Evolutionary conservation across 2,329 filamentous ascomycete species (phyloP), one percentile per base, ranked within the genome.

Genomic region (Trichophyton equinum): DNA sequence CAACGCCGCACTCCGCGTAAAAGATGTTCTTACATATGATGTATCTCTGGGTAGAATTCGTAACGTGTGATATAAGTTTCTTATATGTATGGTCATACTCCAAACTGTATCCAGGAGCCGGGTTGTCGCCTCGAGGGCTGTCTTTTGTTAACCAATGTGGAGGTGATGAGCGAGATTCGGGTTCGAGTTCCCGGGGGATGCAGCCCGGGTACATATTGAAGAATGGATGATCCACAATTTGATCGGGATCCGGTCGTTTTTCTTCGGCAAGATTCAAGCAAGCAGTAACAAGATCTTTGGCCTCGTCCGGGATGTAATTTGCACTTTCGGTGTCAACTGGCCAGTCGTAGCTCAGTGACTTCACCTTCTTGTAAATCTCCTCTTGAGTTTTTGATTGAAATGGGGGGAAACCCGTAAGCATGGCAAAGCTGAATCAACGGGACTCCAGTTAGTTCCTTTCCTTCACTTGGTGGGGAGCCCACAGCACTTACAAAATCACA

Each of bases 371-470:
- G 64, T 79, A 79, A 13, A 80, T 79, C 63, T 80, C 78, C 62
- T 79, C 76, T 63, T 79, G 77, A 0, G 77, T 79, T 63, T 78
- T 78, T 2, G 94, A 95, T 75, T 99, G 94, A 73, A 99, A 99
- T 0, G 94, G 94, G 0, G 94, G 92, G 68, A 92, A 95, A 20
- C 94, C 95, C 6, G 94, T 94, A 55, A 97, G 87, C 84, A 99
- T 92, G 57, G 94, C 95, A 75, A 95, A 97, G 73, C 87, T 90
- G 66, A 1, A 27, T 30, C 9, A 11, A 51, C 4, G 3, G 3
- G 22, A 63, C 73, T 38, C 69, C 65, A 63, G 38, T 63, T 15
- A 22, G 25, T 15, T 56, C 4, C n/a, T 22, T 36, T 30, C 7
- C 20, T 7, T 22, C 44, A 51, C 13, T 4, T 13, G 9, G 9